Evolutionary conservation across 2,329 filamentous ascomycete species (phyloP).

Genomic region (Tolypocladium nubicola): DNA sequence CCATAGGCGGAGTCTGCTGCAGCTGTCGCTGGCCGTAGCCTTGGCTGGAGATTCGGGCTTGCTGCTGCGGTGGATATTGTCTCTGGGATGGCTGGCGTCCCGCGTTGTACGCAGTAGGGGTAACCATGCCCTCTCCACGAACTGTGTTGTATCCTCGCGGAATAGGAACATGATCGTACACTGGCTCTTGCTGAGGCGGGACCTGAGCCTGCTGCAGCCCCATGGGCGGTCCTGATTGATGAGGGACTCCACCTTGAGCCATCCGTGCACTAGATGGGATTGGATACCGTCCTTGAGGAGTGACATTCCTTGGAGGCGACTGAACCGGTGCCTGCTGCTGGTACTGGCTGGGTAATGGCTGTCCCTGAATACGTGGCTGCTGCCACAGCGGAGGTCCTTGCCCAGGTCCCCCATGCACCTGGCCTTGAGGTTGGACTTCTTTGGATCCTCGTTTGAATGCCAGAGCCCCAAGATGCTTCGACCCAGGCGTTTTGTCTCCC

Average conservation of each 20-base stretch:
- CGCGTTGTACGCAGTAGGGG: conserved; percentile 16
- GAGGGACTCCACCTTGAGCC: neutral
- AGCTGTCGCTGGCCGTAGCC: neutral
- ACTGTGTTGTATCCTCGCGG: conserved; percentile 24
- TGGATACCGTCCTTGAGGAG: neutral
- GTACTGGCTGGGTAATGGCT: conserved; percentile 6
- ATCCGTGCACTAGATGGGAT: neutral
- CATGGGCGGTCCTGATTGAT: neutral
- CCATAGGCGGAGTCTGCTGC: conserved; percentile 1
- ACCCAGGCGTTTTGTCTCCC: conserved; percentile 10
- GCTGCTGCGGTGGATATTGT: conserved; percentile 5
- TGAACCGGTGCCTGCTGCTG: neutral
- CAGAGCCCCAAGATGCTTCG: conserved; percentile 17
- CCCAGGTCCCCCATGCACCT: neutral
- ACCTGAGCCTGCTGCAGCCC: neutral
- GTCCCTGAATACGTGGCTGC: conserved; percentile 1
- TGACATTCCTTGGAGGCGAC: neutral
- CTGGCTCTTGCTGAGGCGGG: conserved; percentile 14
- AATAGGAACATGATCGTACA: conserved; percentile 26
- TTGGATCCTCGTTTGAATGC: conserved; percentile 20
- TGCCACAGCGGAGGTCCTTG: conserved; percentile 3
- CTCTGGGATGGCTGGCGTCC: conserved; percentile 5
- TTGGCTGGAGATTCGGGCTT: conserved; percentile 5
- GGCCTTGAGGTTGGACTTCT: conserved; percentile 3
- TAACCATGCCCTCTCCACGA: conserved; percentile 23